Evolutionary conservation across 2,329 filamentous ascomycete species (phyloP), one percentile per base, ranked within the genome.

Genomic region (Cryphonectria nitschkei): DNA sequence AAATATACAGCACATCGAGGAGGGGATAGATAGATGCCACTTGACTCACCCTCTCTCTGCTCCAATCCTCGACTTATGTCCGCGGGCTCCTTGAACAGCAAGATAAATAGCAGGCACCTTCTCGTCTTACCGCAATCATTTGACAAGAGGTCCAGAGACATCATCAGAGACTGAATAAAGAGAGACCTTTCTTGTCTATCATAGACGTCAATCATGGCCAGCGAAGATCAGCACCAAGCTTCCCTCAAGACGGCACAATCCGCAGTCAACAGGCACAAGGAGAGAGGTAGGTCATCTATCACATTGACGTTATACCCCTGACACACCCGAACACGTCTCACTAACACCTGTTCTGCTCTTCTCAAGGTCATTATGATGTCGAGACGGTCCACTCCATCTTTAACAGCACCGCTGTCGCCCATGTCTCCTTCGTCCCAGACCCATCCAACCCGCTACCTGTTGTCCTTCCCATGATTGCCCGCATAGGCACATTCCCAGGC

Each of bases 381-480:
- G 84, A 88, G 64, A 88, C 89, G 9, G 93, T 97, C 77, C 92
- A 97, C 79, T 79, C 81, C 70, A 92, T 97, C 76, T 84, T 97
- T 80, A 94, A 95, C 81, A 84, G 85, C 29, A 87, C 88, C n/a
- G 89, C 88, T 52, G 87, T 97, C 65, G 85, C 96, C 22, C 91
- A 97, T 81, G 90, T 97, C 76, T 94, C 93, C 74, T 97, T 97
- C 85, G 88, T 86, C 66, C 81, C 85, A 5, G 71, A 72, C 68
- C 83, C 86, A 0, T 81, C 84, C 61, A 88, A 89, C 68, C 90
- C 92, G 0, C 96, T 95, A 77, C 93, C 93, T 3, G 88, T 89
- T 67, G 90, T 91, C 68, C 85, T 97, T 1, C 94, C 94, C 73
- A 95, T 97, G 93, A 93, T 97, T 76, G 93, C 93, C 67, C 90